Evolutionary conservation across 169 alveolate genomes (phyloP).

Genomic region (Plasmodium vinckei): DNA sequence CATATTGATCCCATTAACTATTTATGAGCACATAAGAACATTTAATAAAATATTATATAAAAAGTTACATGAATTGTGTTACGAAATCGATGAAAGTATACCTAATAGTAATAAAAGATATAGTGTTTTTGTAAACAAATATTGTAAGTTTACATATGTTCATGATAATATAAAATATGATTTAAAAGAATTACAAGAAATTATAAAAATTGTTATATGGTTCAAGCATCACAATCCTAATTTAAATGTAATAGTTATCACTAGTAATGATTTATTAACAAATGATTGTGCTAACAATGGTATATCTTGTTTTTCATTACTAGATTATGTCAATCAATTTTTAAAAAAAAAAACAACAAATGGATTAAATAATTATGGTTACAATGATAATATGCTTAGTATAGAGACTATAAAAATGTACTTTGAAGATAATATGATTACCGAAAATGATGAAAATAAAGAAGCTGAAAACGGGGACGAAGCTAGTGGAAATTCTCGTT

Average conservation of each 20-base stretch:
- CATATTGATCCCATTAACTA: slow-evolving; percentile 53
- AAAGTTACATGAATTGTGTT: slow-evolving; percentile 61
- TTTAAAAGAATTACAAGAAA: slow-evolving; percentile 53
- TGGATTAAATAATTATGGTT: background rate
- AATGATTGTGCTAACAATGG: slow-evolving; percentile 77
- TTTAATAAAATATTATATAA: slow-evolving; percentile 64
- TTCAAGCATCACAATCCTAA: slow-evolving; percentile 48
- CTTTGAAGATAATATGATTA: slow-evolving; percentile 59
- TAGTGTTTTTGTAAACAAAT: slow-evolving; percentile 57
- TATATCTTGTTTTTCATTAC: slow-evolving; percentile 60
- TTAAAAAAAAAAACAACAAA: slow-evolving; percentile 57
- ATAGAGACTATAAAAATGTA: slow-evolving; percentile 60
- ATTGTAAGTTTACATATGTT: slow-evolving; percentile 70
- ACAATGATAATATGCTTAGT: slow-evolving; percentile 2
- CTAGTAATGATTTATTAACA: slow-evolving; percentile 52
- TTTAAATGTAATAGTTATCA: slow-evolving; percentile 23
- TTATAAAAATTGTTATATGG: slow-evolving; percentile 69
- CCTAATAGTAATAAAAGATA: slow-evolving; percentile 37
- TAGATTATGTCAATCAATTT: slow-evolving; percentile 65
- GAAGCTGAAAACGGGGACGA: background rate
- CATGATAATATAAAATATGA: slow-evolving; percentile 23
- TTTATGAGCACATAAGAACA: slow-evolving; percentile 54
- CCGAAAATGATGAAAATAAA: slow-evolving; percentile 27
- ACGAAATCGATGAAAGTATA: slow-evolving; percentile 39
- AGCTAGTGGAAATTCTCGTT: background rate